These are phyloP conservation scores for Leccinellum luteum DNA, from an alignment of 768 basidiomycete genomes.

Conservation along the genomic window DNA sequence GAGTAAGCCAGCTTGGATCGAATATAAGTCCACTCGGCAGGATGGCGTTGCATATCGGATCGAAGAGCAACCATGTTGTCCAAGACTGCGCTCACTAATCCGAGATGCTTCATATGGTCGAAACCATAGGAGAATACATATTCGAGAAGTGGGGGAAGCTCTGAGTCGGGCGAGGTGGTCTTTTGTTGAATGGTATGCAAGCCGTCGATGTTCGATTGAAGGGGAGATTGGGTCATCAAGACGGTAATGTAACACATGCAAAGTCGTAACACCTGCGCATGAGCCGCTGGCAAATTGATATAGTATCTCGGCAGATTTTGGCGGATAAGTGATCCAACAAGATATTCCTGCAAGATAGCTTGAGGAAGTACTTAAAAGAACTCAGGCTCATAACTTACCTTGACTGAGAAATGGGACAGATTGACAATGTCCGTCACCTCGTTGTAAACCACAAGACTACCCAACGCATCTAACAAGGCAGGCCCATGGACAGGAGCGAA, in stretches of 20 bases:
- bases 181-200: no score
- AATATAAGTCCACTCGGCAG: background rate
- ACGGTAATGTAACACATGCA: background rate
- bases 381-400: no score
- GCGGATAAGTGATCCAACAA: background rate
- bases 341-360: constrained; percentile 9
- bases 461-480: constrained; percentile 4
- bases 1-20: background rate
- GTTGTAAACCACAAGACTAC: constrained; percentile 13
- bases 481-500: background rate
- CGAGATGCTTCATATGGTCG: background rate
- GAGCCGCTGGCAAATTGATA: background rate
- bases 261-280: background rate
- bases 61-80: background rate
- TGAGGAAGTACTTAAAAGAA: no score
- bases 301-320: background rate
- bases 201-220: no score
- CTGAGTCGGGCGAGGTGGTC: background rate
- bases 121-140: background rate
- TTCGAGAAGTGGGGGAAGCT: background rate
- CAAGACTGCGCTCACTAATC: background rate
- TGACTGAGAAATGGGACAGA: constrained; percentile 18
- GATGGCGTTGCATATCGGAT: background rate
- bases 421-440: background rate
- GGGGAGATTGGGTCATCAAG: no score